phyloP scores from a whole-genome alignment of 2,329 filamentous ascomycete species.

The Phialophora macrospora region DNA sequence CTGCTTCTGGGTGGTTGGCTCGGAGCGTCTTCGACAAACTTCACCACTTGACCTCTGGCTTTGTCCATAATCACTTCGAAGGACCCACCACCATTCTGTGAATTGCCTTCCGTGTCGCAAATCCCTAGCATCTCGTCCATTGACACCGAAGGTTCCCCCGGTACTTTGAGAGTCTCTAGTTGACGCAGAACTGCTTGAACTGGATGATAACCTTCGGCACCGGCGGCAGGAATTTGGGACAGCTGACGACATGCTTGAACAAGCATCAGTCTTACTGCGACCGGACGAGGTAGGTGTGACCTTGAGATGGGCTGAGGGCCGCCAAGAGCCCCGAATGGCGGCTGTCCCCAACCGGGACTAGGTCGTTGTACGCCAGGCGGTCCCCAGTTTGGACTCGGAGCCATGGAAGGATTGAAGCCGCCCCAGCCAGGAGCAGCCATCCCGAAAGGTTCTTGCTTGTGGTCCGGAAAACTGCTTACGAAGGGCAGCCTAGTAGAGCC shows the following conservation, averaged over 20 bases:
- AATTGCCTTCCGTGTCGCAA: slow-evolving; percentile 87
- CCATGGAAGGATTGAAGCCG: slow-evolving; percentile 34
- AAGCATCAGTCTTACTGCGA: slow-evolving; percentile 73
- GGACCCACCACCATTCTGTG: slow-evolving; percentile 84
- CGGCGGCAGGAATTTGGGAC: slow-evolving; percentile 47
- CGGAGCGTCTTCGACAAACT: slow-evolving; percentile 59
- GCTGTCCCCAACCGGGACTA: slow-evolving; percentile 49
- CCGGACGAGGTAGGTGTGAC: slow-evolving; percentile 65
- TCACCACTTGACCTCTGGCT: slow-evolving; percentile 47
- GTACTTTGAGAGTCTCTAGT: slow-evolving; percentile 67
- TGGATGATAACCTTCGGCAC: slow-evolving; percentile 69
- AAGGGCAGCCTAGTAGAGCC: slow-evolving; percentile 56
- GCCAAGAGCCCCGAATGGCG: slow-evolving; percentile 55
- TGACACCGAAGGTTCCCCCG: slow-evolving; percentile 61
- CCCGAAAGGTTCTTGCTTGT: slow-evolving; percentile 37
- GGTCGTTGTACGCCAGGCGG: slow-evolving; percentile 29
- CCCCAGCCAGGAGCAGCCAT: slow-evolving; percentile 35
- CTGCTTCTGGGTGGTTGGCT: slow-evolving; percentile 50
- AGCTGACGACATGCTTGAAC: slow-evolving; percentile 76
- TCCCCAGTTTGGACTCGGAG: slow-evolving; percentile 30
- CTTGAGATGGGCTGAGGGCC: slow-evolving; percentile 47
- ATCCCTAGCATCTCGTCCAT: slow-evolving; percentile 77
- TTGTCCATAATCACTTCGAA: slow-evolving; percentile 71
- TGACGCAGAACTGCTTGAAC: slow-evolving; percentile 67
- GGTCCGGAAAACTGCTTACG: slow-evolving; percentile 35